Evolutionary conservation across 2,329 filamentous ascomycete species (phyloP), one percentile per base, ranked within the genome.

Genomic region (Fusarium duplospermum): DNA sequence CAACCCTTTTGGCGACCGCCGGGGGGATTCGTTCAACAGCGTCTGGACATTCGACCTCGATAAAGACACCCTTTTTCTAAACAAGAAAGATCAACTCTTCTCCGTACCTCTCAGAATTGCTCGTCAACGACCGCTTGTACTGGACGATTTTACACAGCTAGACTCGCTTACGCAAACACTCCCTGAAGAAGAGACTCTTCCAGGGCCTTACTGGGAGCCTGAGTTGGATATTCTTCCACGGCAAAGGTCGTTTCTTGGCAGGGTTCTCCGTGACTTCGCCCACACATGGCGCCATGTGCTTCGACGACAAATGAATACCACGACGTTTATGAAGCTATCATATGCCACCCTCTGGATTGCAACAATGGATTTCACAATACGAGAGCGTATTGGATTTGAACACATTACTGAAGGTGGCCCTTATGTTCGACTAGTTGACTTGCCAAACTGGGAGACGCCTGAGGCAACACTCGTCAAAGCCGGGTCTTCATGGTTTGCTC

Each of bases 201-300:
- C 61, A 58, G 62, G 6, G 20, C 73, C 64, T 5, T 71, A 68
- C 59, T 76, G 72, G 75, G 61, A 72, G 13, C 72, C 72, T 16
- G 40, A 71, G 20, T 10, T 71, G 11, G 14, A 72, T 10, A 2
- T 4, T 2, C 1, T 52, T 22, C 62, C 62, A 4, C 35, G 69
- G 18, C 8, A n/a, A 36, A 70, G 22, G n/a, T 18, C 67, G 42
- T 75, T 77, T 18, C 33, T 76, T 16, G 69, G 69, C 5, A 50
- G 42, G 5, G 14, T 77, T 0, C 57, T 78, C 8, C 20, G 27
- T 45, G 72, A 77, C 42, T 76, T 77, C 69, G 62, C 60, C 2
- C 54, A 71, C 35, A 58, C 52, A 11, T 77, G 74, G 77, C 76
- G 76, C 6, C 76, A 79, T 62, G 2, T 78, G n/a, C 50, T 76